phyloP scores from a whole-genome alignment of 2,329 filamentous ascomycete genomes.

The Trichoderma polysporum region DNA sequence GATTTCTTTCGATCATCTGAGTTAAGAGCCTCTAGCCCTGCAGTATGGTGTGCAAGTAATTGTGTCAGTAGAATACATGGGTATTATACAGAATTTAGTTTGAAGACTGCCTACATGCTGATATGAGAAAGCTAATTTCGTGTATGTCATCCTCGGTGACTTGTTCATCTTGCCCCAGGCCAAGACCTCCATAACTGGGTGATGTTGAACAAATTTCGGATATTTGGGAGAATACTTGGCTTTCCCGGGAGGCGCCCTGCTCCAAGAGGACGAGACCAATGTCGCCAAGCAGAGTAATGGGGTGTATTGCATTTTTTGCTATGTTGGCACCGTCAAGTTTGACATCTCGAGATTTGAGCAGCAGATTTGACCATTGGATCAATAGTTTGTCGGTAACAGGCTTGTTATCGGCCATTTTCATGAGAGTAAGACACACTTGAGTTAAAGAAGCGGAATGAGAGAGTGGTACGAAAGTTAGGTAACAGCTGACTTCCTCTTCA shows the following conservation, averaged over 20 bases:
- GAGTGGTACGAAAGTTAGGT: background rate
- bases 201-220: conserved; percentile 6
- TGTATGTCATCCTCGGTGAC: background rate
- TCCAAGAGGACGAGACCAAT: background rate
- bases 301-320: background rate
- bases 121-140: conserved; percentile 15
- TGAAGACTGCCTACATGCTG: background rate
- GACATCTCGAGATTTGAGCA: background rate
- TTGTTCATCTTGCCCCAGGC: background rate
- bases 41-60: background rate
- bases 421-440: background rate
- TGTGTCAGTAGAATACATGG: background rate
- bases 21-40: conserved; percentile 15
- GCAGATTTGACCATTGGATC: background rate
- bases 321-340: background rate
- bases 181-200: conserved; percentile 18
- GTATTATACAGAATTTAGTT: background rate
- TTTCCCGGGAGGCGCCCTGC: background rate
- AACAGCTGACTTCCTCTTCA: background rate
- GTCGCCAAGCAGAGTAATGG: background rate
- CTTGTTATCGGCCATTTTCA: background rate
- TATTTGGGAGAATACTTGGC: background rate
- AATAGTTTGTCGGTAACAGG: background rate
- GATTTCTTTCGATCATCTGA: conserved; percentile 11
- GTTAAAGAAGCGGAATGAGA: background rate